These are phyloP conservation scores for Alternaria brassicae DNA, from an alignment of 2,329 filamentous ascomycete species.

Conservation along the genomic window DNA sequence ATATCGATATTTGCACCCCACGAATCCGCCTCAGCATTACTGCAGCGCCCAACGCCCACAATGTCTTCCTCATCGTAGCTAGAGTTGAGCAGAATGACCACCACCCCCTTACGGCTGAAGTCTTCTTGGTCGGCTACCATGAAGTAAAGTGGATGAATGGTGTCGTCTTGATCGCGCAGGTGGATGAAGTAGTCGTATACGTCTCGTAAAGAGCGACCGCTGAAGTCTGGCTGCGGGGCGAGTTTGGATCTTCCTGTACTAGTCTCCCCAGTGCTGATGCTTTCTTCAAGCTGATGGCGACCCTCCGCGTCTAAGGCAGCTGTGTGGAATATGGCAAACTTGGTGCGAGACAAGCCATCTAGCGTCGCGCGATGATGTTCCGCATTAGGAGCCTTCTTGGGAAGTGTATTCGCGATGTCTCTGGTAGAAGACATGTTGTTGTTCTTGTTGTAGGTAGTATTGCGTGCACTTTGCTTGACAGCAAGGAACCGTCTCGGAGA, in stretches of 20 bases:
- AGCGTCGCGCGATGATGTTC: not conserved
- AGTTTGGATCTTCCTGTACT: not conserved
- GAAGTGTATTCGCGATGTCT: not conserved
- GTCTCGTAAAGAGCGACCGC: constrained; percentile 4
- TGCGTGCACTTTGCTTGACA: not conserved
- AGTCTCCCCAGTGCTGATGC: not conserved
- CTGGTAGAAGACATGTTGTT: not conserved
- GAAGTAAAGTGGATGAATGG: constrained; percentile 6
- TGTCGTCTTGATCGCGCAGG: constrained; percentile 4
- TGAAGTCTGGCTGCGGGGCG: constrained; percentile 5
- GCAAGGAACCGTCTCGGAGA: not conserved
- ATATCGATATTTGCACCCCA: constrained; percentile 6
- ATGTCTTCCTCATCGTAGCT: constrained; percentile 5
- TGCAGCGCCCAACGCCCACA: constrained; percentile 2
- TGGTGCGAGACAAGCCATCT: not conserved
- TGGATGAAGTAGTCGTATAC: constrained; percentile 6
- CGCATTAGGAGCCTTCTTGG: not conserved
- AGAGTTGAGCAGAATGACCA: constrained; percentile 5
- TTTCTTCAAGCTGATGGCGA: not conserved
- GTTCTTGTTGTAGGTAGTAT: not conserved
- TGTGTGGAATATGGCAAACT: not conserved
- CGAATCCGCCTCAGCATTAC: constrained; percentile 1
- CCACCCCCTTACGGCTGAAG: not conserved
- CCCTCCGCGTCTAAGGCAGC: not conserved
- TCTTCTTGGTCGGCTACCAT: constrained; percentile 7